These are phyloP conservation scores for Citrus hindsii DNA, from an alignment of 345 rosid species.

Conservation along the genomic window DNA sequence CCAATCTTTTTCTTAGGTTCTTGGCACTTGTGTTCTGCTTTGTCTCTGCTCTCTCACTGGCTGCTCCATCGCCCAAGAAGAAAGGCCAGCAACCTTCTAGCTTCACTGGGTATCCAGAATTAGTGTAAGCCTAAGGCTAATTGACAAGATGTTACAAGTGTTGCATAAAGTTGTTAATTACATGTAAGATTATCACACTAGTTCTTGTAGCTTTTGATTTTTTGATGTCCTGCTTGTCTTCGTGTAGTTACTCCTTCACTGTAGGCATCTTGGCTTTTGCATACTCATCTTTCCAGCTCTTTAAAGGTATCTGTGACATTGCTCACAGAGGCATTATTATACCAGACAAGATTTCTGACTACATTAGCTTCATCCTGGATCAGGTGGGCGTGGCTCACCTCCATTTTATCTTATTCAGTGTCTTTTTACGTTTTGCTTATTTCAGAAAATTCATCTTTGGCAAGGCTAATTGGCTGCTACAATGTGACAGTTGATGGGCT, in stretches of 20 bases:
- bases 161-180: background rate
- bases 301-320: constrained; percentile 66
- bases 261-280: constrained; percentile 40
- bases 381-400: constrained; percentile 35
- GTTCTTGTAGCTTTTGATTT: background rate
- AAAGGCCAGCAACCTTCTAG: constrained; percentile 27
- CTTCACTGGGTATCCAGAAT: constrained; percentile 49
- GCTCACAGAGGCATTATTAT: constrained; percentile 61
- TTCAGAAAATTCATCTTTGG: background rate
- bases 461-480: constrained; percentile 6
- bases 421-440: background rate
- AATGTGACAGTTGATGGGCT: constrained; percentile 44
- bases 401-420: background rate
- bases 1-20: constrained; percentile 46
- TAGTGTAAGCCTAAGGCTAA: constrained; percentile 39
- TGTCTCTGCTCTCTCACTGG: constrained; percentile 58
- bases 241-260: constrained; percentile 60
- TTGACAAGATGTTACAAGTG: background rate
- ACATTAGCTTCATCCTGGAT: constrained; percentile 60
- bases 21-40: constrained; percentile 50
- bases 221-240: background rate
- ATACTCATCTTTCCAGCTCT: constrained; percentile 64
- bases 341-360: constrained; percentile 61
- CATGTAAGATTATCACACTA: background rate
- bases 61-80: constrained; percentile 31